Conservation (phyloP, 1,139 yeast species). For the Pneumocystis wakefieldiae region DNA sequence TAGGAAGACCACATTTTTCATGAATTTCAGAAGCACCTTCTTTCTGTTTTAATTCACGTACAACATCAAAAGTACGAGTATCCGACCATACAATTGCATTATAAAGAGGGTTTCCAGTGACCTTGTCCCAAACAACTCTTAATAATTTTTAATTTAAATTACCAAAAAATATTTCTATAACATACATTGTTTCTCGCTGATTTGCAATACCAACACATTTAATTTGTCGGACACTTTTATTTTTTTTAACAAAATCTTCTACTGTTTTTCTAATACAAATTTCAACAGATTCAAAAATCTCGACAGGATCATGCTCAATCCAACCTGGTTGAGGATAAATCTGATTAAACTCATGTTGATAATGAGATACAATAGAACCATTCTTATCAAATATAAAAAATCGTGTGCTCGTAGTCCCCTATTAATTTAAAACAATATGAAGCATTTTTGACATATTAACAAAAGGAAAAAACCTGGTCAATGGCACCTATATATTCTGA, state of each 20-base stretch:
- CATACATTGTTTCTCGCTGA: background rate
- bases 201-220: constrained; percentile 27
- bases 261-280: constrained; percentile 26
- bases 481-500: constrained; percentile 11
- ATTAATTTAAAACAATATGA: constrained; percentile 29
- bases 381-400: constrained; percentile 61
- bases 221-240: constrained; percentile 21
- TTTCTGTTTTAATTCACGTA: constrained; percentile 45
- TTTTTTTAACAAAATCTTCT: constrained; percentile 21
- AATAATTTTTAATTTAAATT: constrained; percentile 95
- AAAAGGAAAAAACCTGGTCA: constrained; percentile 6
- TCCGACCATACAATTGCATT: constrained; percentile 96
- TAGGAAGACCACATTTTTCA: constrained; percentile 67
- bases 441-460: background rate
- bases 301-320: constrained; percentile 90
- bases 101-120: constrained; percentile 68
- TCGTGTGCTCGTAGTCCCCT: constrained; percentile 86
- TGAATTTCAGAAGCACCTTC: constrained; percentile 49
- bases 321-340: constrained; percentile 36
- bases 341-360: constrained; percentile 59
- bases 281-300: constrained; percentile 58
- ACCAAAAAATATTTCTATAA: constrained; percentile 27
- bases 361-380: constrained; percentile 70
- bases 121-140: constrained; percentile 74
- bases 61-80: constrained; percentile 67